Base-by-base conservation (phyloP, 331 rosid species). In the Quercus phellos region DNA sequence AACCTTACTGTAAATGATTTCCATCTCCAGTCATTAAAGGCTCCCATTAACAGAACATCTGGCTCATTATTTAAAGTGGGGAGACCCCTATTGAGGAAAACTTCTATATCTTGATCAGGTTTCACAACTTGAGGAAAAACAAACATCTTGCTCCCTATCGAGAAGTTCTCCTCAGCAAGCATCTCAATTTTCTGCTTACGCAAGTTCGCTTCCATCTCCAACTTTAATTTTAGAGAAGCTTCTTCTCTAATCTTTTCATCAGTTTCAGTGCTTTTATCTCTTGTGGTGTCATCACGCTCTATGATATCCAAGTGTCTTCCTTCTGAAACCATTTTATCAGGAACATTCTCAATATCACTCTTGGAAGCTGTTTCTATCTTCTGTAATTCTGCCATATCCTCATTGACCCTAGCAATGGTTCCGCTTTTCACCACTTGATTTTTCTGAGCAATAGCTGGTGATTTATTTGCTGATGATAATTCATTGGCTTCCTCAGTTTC, bases 1-100 rank as follows among this genome's bases (percentile, higher is more conserved):
- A 93, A 86, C 84, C 83, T 83, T 27, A 55, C 27, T 9, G 86
- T 88, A 73, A 91, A 91, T 82, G 88, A 74, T 79, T 88, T 93
- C 95, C 96, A 93, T 30, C 70, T 88, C 98, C 98, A 93, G 68
- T 87, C 91, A 77, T 93, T 93, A 81, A 91, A 91, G 59, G 90
- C 95, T 74, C 95, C 98, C 92, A 82, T 91, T 46, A 93, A 86
- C 56, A 86, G 74, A 79, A 93, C 75, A 5, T 91, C 84, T 3
- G 88, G 76, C 87, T 91, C 95, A 59, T 81, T 76, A 58, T 61
- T 78, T 75, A 93, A 78, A 58, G 85, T 79, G 46, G 98, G 90
- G 68, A 91, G 79, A 79, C 84, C 88, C 83, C 81, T 86, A 46
- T 86, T 85, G 35, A 93, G 80, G 83, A 88, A 91, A 73, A 93